Evolutionary conservation across 495 filamentous ascomycete genomes (phyloP), one percentile per base, ranked within the genome.

Genomic region (Lasiosphaeria ovina): DNA sequence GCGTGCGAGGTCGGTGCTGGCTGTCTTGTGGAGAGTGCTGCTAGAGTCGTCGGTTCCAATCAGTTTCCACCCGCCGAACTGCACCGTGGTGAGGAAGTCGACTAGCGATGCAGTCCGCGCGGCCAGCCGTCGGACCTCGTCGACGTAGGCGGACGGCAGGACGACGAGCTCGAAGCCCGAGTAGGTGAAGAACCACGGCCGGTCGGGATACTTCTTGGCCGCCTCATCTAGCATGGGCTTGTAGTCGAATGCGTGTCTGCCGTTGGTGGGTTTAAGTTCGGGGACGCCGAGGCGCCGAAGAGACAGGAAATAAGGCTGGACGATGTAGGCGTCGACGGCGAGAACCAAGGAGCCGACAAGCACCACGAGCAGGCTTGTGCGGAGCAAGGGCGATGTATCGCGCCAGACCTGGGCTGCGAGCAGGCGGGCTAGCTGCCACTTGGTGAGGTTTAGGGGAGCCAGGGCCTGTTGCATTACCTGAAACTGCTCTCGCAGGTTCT

Each of bases 11-110:
- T 58, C 55, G 45, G 55, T 58, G n/a, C 42, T 48, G 6, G 55
- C 55, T 6, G 55, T 58, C 14, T 58, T 58, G 55, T 58, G 55
- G 3, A 58, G 55, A 14, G 55, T 58, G 45, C 44, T 58, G 55
- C 55, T 58, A 3, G 55, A 36, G 33, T 58, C 55, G 4, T 58
- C 55, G 32, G 55, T 50, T 42, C 55, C 55, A 35, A 58, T 58
- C 10, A 58, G 32, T 45, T 48, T 47, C 55, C 55, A 58, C 9
- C 55, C 55, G 10, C 55, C 55, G 12, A 58, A 58, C 10, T 58
- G 55, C n/a, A 58, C 55, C 2, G 55, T 58, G 2, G 55, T 58
- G 40, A 58, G 44, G 31, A 58, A 58, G 44, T 58, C 55, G 9
- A 58, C 55, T 33, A 58, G 55, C 33, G 55, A 58, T 36, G 55